phyloP scores from a whole-genome alignment of 2,329 filamentous ascomycete species.

The Aspergillus hiratsukae region DNA sequence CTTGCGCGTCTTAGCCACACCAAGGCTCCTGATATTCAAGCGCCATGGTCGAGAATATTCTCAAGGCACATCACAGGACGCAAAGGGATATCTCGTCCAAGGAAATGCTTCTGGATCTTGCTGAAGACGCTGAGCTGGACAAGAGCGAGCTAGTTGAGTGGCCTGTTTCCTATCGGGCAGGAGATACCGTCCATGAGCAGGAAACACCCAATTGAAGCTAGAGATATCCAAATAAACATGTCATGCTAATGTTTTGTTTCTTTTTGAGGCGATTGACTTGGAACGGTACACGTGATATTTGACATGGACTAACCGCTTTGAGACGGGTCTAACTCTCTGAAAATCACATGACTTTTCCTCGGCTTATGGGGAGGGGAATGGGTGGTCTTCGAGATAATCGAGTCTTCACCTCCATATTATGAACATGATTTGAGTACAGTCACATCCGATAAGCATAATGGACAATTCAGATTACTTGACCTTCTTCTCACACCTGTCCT shows the following conservation, averaged over 20 bases:
- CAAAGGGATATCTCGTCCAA: constrained; percentile 27
- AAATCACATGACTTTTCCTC: background rate
- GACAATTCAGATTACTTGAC: background rate
- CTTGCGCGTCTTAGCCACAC: constrained; percentile 23
- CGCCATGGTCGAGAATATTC: constrained; percentile 23
- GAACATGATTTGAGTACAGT: background rate
- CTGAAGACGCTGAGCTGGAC: constrained; percentile 15
- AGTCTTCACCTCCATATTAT: background rate
- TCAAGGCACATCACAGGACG: constrained; percentile 27
- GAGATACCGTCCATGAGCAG: constrained; percentile 34
- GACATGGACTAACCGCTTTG: background rate
- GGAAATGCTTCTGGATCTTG: constrained; percentile 19
- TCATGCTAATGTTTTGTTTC: too few species aligned
- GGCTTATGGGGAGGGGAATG: background rate
- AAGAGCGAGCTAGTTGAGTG: constrained; percentile 8
- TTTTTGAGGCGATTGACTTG: too few species aligned
- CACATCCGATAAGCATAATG: background rate
- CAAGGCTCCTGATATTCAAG: constrained; percentile 10
- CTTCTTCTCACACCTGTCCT: background rate
- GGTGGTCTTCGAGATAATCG: background rate
- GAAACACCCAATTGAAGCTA: background rate
- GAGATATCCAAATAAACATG: too few species aligned
- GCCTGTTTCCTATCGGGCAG: constrained; percentile 23
- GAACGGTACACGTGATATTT: background rate
- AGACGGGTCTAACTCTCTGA: background rate